phyloP scores from a whole-genome alignment of 2,329 filamentous ascomycete genomes.

The Colletotrichum agaves region DNA sequence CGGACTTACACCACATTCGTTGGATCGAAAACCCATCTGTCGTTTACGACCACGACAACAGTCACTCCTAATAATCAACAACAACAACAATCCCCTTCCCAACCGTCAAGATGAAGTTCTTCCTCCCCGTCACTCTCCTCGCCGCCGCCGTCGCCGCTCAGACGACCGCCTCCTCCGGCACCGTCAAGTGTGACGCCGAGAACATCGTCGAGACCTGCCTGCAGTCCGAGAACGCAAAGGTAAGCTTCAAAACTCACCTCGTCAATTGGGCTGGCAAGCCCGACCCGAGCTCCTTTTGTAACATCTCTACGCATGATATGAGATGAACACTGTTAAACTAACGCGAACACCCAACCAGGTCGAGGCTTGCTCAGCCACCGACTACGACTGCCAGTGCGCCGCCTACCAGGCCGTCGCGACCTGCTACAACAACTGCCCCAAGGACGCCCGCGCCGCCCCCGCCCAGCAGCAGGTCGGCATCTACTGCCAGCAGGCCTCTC shows the following conservation, averaged over 20 bases:
- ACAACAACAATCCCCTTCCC: not conserved
- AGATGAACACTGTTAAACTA: not conserved
- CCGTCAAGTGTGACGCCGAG: constrained; percentile 52
- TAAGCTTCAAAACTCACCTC: constrained; percentile 30
- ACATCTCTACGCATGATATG: too few relatives aligned
- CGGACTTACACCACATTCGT: constrained; percentile 27
- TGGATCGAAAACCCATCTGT: constrained; percentile 10
- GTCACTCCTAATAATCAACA: constrained; percentile 3
- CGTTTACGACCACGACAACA: constrained; percentile 8
- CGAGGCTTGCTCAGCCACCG: constrained; percentile 49
- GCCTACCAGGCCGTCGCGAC: constrained; percentile 57
- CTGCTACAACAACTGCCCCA: constrained; percentile 68
- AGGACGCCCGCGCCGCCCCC: constrained; percentile 52
- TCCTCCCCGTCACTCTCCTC: constrained; percentile 52
- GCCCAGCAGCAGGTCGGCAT: constrained; percentile 52
- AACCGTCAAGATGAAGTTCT: constrained; percentile 58
- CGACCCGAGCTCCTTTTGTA: too few relatives aligned
- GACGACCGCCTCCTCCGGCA: constrained; percentile 20
- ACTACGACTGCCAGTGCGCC: constrained; percentile 60
- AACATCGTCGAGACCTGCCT: constrained; percentile 61
- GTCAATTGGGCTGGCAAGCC: too few relatives aligned
- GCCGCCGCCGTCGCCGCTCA: constrained; percentile 44
- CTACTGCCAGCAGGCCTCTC: constrained; percentile 58
- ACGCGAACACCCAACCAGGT: constrained; percentile 42
- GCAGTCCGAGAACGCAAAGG: constrained; percentile 51